Evolutionary conservation across 1,284 basidiomycete species (phyloP), one percentile per base, ranked within the genome.

Genomic region (Moniliella sp.): DNA sequence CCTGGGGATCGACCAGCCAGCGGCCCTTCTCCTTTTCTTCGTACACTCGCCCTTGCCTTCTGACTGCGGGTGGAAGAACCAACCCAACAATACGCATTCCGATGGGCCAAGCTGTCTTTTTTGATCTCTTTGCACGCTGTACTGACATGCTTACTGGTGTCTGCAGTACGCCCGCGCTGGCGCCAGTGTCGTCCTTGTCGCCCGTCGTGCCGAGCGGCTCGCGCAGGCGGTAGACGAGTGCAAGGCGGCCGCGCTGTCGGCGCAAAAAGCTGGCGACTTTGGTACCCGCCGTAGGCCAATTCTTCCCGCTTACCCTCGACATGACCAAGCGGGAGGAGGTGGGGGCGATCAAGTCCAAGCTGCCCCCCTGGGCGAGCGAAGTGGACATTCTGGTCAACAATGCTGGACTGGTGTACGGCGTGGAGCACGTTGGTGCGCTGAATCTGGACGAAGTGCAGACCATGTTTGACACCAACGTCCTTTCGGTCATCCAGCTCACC

Each of bases 391-490:
- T 43, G 17, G 48, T 59, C 37, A 52, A 55, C 43, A 61, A 57
- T 31, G 57, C 62, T 9, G 83, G 84, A 15, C 78, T 75, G 42
- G 83, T 86, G 4, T 48, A 51, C 14, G 83, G 84, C 12, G 64
- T 74, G 5, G 84, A 86, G 40, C 71, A 71, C 32, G 72, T 86
- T 11, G 83, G 83, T 5, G 70, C 75, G 38, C 76, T 91, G 49
- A 63, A 69, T 2, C 68, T 75, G 13, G 66, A 67, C 21, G 80
- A 83, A 47, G 67, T 82, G 45, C 56, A 61, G 32, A 66, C 70
- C 37, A 93, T 97, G 84, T 79, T 94, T 61, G 63, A 74, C 16
- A 91, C 84, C 29, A 97, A 97, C 61, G 83, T 91, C 30, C 67
- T 79, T 40, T 83, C 82, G 5, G 69, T 91, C 28, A 82, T 91